Evolutionary conservation across 1,284 basidiomycete species (phyloP), one percentile per base, ranked within the genome.

Genomic region (Limonomyces culmigenus): DNA sequence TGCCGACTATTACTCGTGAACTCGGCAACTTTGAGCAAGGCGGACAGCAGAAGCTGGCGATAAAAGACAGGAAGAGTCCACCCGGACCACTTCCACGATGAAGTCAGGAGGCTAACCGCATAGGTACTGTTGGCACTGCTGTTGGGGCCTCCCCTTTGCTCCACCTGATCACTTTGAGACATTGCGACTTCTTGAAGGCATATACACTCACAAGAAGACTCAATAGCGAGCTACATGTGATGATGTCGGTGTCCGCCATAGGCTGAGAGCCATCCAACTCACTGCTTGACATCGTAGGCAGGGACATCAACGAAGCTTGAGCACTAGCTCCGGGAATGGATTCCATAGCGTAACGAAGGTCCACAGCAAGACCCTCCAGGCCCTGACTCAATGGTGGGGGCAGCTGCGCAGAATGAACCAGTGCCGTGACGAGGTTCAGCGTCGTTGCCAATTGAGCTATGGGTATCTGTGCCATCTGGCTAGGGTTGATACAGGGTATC

Each of bases 61-160:
- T 74, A 80, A 49, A 79, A 84, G 5, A 66, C 66, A 2, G 58
- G 55, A 4, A 77, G 66, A 6, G 73, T 57, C 74, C 77, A 78
- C 2, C 70, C 67, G 5, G 69, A 67, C 64, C 70, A 75, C 44
- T 75, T 61, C 41, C 72, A 67, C 29, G 67, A 53, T 15, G 66
- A 64, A 16, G 75, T 59, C 14, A 85, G 53, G 17, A 74, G 43
- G 4, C 69, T 67, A 18, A 68, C 64, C 4, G 67, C 64, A 44
- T 69, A 63, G 19, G 52, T 47, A 16, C 58, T 60, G 43, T 70
- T 69, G 4, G 77, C 80, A 2, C 71, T 63, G 8, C 79, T 77
- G 47, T 68, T 76, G 17, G 66, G 59, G 38, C 65, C 58, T 2
- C 66, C 71, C 41, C 75, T 61, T 41, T 67, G 60, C 31, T 56